These are phyloP conservation scores for Mycena chlorophos DNA, from an alignment of 768 basidiomycete species.

Conservation along the genomic window DNA sequence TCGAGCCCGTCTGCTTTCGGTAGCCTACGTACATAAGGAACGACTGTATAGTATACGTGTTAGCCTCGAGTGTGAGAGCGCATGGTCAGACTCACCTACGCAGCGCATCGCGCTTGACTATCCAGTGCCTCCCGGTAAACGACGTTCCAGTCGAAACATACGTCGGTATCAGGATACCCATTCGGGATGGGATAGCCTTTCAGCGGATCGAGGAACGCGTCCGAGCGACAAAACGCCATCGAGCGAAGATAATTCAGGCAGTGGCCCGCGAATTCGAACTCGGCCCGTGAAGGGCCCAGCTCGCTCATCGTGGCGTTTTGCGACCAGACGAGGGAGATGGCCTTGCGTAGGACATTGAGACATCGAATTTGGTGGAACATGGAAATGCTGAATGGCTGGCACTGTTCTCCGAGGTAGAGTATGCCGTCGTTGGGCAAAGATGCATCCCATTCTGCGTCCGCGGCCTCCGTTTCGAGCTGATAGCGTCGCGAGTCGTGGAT, in stretches of 20 bases:
- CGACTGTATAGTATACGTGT: too few species aligned
- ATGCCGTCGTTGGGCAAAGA: slow-evolving; percentile 28
- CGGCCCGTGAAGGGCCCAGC: slow-evolving; percentile 26
- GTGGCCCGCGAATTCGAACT: slow-evolving; percentile 18
- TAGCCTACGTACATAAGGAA: too few species aligned
- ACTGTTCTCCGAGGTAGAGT: slow-evolving; percentile 17
- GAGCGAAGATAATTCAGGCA: slow-evolving; percentile 23
- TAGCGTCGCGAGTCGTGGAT: slow-evolving; percentile 15
- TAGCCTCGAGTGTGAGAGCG: too few species aligned
- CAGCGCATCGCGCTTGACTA: slow-evolving; percentile 4
- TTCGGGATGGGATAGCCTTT: slow-evolving; percentile 13
- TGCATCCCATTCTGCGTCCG: slow-evolving; percentile 14
- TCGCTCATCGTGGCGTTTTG: slow-evolving; percentile 29
- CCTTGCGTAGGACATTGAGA: slow-evolving; percentile 24
- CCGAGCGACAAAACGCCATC: slow-evolving; percentile 14
- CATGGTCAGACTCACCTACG: slow-evolving; percentile 1
- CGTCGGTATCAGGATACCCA: slow-evolving; percentile 13
- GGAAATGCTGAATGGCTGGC: slow-evolving; percentile 30
- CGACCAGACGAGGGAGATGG: slow-evolving; percentile 23
- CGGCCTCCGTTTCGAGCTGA: slow-evolving; percentile 15
- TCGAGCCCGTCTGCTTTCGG: too few species aligned
- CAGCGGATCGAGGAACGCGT: slow-evolving; percentile 11
- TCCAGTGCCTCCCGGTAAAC: slow-evolving; percentile 6
- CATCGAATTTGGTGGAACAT: slow-evolving; percentile 38
- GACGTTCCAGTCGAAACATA: slow-evolving; percentile 9